These are phyloP conservation scores for Pseudoperonospora humuli DNA, from an alignment of 352 stramenopile species.

Conservation along the genomic window DNA sequence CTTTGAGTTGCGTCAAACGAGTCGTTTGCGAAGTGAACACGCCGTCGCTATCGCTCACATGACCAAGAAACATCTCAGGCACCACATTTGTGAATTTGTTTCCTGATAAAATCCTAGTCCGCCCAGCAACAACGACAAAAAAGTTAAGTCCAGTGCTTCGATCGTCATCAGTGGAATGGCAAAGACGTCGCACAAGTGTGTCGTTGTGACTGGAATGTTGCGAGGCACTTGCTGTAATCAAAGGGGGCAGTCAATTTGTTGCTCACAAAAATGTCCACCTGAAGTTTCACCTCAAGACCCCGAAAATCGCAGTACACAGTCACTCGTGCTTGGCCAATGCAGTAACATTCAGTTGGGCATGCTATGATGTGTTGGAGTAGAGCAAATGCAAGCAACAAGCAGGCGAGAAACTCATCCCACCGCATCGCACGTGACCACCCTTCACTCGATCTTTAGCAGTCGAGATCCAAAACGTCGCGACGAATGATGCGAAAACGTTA, in stretches of 20 bases:
- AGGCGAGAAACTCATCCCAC: conserved; percentile 7
- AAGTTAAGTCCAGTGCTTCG: conserved; percentile 4
- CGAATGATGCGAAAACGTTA: conserved; percentile 7
- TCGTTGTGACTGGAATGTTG: conserved; percentile 63
- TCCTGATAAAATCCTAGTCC: conserved; percentile 47
- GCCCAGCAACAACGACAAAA: not conserved
- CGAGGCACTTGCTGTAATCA: conserved; percentile 34
- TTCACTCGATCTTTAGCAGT: conserved; percentile 1
- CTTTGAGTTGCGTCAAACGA: conserved; percentile 48
- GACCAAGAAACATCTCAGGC: conserved; percentile 59
- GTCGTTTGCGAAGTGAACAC: conserved; percentile 36
- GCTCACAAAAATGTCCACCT: not conserved
- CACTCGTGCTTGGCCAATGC: conserved; percentile 52
- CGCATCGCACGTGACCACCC: conserved; percentile 8
- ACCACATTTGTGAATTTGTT: conserved; percentile 64
- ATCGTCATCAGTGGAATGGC: not conserved
- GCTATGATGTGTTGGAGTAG: conserved; percentile 1
- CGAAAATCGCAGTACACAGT: conserved; percentile 76
- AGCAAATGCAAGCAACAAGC: conserved; percentile 6
- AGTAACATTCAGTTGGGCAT: conserved; percentile 53
- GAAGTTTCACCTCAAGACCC: conserved; percentile 37
- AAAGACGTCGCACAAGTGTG: conserved; percentile 45
- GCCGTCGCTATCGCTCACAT: conserved; percentile 44
- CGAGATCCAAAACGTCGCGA: conserved; percentile 20
- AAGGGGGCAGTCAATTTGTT: conserved; percentile 4